These are phyloP conservation scores for Cordyceps militaris DNA, from an alignment of 2,329 filamentous ascomycete species.

Conservation along the genomic window DNA sequence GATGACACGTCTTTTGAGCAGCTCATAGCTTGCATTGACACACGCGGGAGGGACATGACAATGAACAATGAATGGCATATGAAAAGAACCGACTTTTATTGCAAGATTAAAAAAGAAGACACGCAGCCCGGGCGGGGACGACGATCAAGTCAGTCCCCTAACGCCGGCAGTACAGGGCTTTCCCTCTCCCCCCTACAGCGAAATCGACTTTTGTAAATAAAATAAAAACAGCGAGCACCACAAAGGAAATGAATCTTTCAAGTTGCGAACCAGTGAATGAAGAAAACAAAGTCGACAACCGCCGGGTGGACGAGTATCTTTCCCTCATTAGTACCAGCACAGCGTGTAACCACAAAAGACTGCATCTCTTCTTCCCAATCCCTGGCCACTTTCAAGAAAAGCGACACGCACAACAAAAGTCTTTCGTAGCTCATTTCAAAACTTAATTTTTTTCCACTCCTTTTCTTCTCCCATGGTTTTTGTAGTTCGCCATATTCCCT, in stretches of 20 bases:
- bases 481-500: not conserved
- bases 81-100: not conserved
- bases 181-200: constrained; percentile 60
- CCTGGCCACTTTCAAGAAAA: not conserved
- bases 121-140: constrained; percentile 49
- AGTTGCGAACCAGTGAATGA: constrained; percentile 15
- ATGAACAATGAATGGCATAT: not conserved
- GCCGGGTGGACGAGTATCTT: constrained; percentile 73
- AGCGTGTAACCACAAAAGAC: constrained; percentile 18
- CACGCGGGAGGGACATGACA: not conserved
- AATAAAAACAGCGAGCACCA: constrained; percentile 14
- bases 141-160: constrained; percentile 78
- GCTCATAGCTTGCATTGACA: too few species aligned
- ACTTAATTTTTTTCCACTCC: not conserved
- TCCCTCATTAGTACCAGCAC: constrained; percentile 91
- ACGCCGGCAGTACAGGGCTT: constrained; percentile 86
- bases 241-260: constrained; percentile 4
- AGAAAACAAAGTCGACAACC: constrained; percentile 12
- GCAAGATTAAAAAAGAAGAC: constrained; percentile 13
- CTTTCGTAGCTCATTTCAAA: not conserved
- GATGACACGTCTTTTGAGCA: too few species aligned
- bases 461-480: not conserved
- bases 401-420: not conserved
- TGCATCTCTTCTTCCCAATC: constrained; percentile 2
- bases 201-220: constrained; percentile 6